Conservation (phyloP, 2,329 filamentous ascomycete genomes). For the Aspergillus sp. region DNA sequence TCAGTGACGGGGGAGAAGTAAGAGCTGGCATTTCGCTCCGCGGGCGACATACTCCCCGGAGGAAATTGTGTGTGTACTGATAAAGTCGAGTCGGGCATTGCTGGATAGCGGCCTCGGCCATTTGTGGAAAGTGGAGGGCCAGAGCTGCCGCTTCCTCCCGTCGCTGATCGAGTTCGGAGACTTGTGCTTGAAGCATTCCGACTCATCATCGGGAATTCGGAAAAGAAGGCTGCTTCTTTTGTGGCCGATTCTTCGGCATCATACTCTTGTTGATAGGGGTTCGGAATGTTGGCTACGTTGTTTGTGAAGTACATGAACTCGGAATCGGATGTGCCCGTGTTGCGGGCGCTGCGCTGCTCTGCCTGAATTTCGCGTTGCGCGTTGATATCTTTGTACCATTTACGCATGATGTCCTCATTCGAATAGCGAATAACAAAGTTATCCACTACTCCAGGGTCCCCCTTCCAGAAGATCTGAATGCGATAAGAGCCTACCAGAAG, state of each 20-base stretch:
- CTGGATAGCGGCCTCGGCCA: conserved; percentile 69
- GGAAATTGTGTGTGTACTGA: conserved; percentile 65
- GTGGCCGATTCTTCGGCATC: conserved; percentile 53
- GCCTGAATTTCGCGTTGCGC: conserved; percentile 65
- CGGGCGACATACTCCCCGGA: conserved; percentile 58
- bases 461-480: conserved; percentile 98
- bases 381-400: conserved; percentile 82
- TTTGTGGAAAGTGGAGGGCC: conserved; percentile 40
- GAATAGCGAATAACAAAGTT: conserved; percentile 94
- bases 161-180: conserved; percentile 73
- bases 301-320: conserved; percentile 80
- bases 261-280: conserved; percentile 72
- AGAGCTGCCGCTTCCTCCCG: conserved; percentile 55
- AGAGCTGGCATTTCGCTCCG: conserved; percentile 67
- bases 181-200: conserved; percentile 74
- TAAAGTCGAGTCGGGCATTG: conserved; percentile 59
- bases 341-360: conserved; percentile 52
- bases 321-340: conserved; percentile 58
- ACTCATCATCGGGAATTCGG: conserved; percentile 57
- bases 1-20: conserved; percentile 91
- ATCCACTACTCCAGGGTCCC: conserved; percentile 90
- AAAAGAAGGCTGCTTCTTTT: conserved; percentile 39
- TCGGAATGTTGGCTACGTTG: conserved; percentile 67
- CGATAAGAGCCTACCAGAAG: conserved; percentile 73
- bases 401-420: conserved; percentile 89